Conservation (phyloP, 805 yeast species). For the Ogataea methylovora region DNA sequence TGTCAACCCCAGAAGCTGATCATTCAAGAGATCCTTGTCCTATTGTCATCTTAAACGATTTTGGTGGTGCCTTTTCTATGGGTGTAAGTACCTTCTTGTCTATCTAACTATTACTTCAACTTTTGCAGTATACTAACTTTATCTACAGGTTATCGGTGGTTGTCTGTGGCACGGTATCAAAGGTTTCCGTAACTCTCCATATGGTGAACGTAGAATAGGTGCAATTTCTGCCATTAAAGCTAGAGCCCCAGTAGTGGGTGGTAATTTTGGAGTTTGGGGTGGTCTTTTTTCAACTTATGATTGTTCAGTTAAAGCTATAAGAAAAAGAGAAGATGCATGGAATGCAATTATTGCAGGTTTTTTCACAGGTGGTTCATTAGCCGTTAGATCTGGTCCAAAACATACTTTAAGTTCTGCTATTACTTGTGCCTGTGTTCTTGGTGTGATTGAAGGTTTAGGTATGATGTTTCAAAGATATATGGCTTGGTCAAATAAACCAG, state of each 20-base stretch:
- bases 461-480: conserved; percentile 87
- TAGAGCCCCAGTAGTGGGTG: conserved; percentile 97
- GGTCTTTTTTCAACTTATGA: conserved; percentile 94
- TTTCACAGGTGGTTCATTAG: conserved; percentile 96
- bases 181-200: conserved; percentile 97
- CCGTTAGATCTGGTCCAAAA: conserved; percentile 98
- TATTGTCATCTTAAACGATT: conserved; percentile 88
- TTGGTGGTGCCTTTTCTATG: conserved; percentile 99
- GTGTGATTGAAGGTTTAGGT: conserved; percentile 97
- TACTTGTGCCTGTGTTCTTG: conserved; percentile 94
- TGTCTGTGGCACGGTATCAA: conserved; percentile 98
- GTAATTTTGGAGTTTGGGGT: conserved; percentile 99
- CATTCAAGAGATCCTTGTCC: conserved; percentile 99
- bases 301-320: conserved; percentile 89
- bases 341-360: conserved; percentile 97
- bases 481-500: conserved; percentile 76
- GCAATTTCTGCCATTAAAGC: conserved; percentile 87
- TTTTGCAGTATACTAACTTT: conserved; percentile 9
- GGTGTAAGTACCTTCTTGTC: conserved; percentile 50
- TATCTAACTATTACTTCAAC: conserved; percentile 3
- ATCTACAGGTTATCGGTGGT: conserved; percentile 72
- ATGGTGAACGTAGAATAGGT: conserved; percentile 91
- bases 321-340: conserved; percentile 98
- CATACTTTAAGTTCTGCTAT: conserved; percentile 95
- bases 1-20: conserved; percentile 71